Evolutionary conservation across 805 yeast genomes (phyloP).

Genomic region (Candida tammaniensis): DNA sequence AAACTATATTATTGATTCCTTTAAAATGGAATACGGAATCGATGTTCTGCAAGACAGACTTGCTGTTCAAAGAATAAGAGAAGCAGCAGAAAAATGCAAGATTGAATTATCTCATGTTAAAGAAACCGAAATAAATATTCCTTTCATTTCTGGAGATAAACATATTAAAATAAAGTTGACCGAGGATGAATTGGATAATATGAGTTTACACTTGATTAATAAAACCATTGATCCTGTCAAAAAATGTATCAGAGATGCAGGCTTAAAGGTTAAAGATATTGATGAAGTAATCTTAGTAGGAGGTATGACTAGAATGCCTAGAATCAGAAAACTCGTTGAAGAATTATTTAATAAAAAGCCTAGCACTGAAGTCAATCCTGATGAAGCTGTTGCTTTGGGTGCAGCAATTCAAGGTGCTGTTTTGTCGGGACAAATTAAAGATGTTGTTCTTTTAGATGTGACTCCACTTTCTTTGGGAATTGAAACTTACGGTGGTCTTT

Average conservation of each 20-base stretch:
- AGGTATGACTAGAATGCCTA: slow-evolving; percentile 91
- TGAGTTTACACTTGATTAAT: slow-evolving; percentile 64
- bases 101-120: slow-evolving; percentile 69
- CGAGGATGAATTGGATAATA: slow-evolving; percentile 64
- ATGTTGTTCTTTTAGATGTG: slow-evolving; percentile 75
- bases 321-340: slow-evolving; percentile 61
- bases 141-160: slow-evolving; percentile 61
- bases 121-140: slow-evolving; percentile 61
- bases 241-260: slow-evolving; percentile 73
- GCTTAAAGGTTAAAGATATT: slow-evolving; percentile 58
- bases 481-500: slow-evolving; percentile 82
- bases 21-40: slow-evolving; percentile 48
- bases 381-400: slow-evolving; percentile 89
- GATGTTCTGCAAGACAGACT: slow-evolving; percentile 51
- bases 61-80: slow-evolving; percentile 74
- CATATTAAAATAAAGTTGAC: slow-evolving; percentile 59
- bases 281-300: slow-evolving; percentile 80
- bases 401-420: slow-evolving; percentile 91
- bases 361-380: slow-evolving; percentile 78
- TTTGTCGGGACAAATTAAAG: slow-evolving; percentile 76
- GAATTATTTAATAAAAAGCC: slow-evolving; percentile 61
- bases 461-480: slow-evolving; percentile 82
- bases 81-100: slow-evolving; percentile 75
- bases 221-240: slow-evolving; percentile 72
- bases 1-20: slow-evolving; percentile 53